Conservation (phyloP, 495 filamentous ascomycete genomes). For the Xylaria nigripes region DNA sequence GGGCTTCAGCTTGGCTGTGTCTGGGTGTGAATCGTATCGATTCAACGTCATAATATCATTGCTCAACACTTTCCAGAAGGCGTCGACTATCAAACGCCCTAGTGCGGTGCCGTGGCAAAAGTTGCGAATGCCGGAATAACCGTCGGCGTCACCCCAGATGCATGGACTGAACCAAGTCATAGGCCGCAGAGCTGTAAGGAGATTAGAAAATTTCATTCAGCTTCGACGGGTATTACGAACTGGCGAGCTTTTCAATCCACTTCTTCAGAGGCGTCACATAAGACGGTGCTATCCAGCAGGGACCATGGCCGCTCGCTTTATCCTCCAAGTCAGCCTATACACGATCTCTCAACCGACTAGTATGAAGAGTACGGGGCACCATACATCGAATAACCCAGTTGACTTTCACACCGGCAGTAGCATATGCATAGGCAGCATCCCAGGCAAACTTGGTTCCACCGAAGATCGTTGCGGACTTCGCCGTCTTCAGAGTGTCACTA, state of each 20-base stretch:
- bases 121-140: constrained; percentile 25
- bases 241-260: constrained; percentile 53
- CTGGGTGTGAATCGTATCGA: constrained; percentile 47
- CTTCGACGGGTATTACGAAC: constrained; percentile 15
- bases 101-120: constrained; percentile 57
- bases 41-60: constrained; percentile 48
- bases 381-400: constrained; percentile 67
- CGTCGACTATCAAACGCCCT: constrained; percentile 55
- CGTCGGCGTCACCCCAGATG: constrained; percentile 30
- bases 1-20: constrained; percentile 51
- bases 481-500: constrained; percentile 22
- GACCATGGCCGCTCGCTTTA: constrained; percentile 56
- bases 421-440: constrained; percentile 62
- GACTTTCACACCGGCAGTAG: constrained; percentile 54
- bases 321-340: constrained; percentile 8
- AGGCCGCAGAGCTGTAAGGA: constrained; percentile 17
- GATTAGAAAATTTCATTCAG: constrained; percentile 4
- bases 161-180: constrained; percentile 31
- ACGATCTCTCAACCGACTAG: not conserved
- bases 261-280: constrained; percentile 29
- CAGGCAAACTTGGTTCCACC: constrained; percentile 66
- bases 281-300: constrained; percentile 57
- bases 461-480: constrained; percentile 47
- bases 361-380: constrained; percentile 4
- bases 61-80: constrained; percentile 54